phyloP scores from a whole-genome alignment of 495 filamentous ascomycete genomes.

The Lasiosphaeria ovina region DNA sequence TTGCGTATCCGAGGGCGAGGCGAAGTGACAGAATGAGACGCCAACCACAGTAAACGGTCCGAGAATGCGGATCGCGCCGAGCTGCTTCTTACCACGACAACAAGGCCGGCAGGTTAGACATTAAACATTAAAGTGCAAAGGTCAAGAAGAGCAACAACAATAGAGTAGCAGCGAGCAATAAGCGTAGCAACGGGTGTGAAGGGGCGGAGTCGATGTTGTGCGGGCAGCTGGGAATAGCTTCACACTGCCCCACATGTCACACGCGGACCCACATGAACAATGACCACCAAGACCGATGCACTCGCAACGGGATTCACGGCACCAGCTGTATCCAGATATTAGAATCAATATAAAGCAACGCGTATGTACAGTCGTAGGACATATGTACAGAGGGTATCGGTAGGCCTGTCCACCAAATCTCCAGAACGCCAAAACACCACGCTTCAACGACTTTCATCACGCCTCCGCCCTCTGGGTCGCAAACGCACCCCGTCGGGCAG shows the following conservation, averaged over 20 bases:
- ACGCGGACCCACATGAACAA: neutral
- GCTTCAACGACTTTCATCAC: conserved; percentile 11
- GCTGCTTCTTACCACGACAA: too few relatives aligned
- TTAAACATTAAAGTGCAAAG: too few relatives aligned
- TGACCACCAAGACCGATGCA: conserved; percentile 14
- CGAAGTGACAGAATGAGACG: too few relatives aligned
- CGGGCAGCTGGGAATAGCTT: conserved; percentile 6
- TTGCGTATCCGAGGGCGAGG: too few relatives aligned
- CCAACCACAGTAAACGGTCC: too few relatives aligned
- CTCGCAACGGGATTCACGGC: conserved; percentile 3
- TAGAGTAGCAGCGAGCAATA: too few relatives aligned
- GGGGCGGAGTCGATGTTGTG: too few relatives aligned
- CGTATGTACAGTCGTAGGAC: conserved; percentile 27
- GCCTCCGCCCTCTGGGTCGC: conserved; percentile 36
- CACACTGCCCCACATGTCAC: neutral
- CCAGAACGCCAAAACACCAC: conserved; percentile 27
- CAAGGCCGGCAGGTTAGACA: too few relatives aligned
- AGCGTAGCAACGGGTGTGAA: too few relatives aligned
- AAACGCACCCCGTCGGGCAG: conserved; percentile 32
- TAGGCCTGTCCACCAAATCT: conserved; percentile 21
- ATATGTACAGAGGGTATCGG: conserved; percentile 34
- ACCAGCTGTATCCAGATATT: neutral
- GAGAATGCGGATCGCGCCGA: too few relatives aligned
- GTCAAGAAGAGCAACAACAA: too few relatives aligned
- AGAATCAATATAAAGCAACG: conserved; percentile 14